Evolutionary conservation across 1,139 yeast genomes (phyloP).

Genomic region (Pichiaceae sp.): DNA sequence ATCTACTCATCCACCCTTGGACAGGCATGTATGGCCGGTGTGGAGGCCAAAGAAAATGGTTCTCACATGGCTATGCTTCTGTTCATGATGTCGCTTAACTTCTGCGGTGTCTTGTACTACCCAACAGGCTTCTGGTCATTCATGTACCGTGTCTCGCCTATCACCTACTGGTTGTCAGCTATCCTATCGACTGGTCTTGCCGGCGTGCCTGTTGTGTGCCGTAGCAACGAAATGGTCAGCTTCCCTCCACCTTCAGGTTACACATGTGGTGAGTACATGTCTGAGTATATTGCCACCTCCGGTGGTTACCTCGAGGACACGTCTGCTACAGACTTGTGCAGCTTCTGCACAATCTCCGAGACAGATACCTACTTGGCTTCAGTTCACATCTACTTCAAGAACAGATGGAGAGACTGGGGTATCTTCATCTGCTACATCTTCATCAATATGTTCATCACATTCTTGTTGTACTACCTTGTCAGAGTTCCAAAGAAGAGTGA

Average conservation of each 20-base stretch:
- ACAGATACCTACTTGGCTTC: constrained; percentile 28
- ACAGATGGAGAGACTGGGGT: constrained; percentile 57
- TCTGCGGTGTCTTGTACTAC: constrained; percentile 48
- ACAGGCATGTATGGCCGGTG: constrained; percentile 32
- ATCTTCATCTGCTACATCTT: constrained; percentile 40
- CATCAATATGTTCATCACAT: constrained; percentile 32
- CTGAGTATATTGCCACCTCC: constrained; percentile 26
- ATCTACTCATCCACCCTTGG: constrained; percentile 32
- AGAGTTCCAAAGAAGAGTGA: constrained; percentile 21
- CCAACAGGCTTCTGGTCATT: constrained; percentile 55
- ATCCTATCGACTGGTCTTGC: constrained; percentile 38
- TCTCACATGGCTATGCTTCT: constrained; percentile 35
- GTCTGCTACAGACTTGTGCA: constrained; percentile 33
- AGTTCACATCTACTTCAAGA: constrained; percentile 24
- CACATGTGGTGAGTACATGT: constrained; percentile 36
- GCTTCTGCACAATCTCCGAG: constrained; percentile 34
- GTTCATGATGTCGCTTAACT: constrained; percentile 39
- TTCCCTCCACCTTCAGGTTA: constrained; percentile 43
- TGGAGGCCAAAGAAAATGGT: constrained; percentile 33
- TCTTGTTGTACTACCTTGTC: constrained; percentile 33
- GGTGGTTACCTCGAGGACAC: constrained; percentile 39
- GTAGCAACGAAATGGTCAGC: constrained; percentile 32
- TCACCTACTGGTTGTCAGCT: constrained; percentile 45
- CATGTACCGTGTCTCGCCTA: constrained; percentile 48
- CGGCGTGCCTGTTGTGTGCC: constrained; percentile 34